Base-by-base conservation (phyloP, 2,329 filamentous ascomycete genomes). In the Epichloe sylvatica region DNA sequence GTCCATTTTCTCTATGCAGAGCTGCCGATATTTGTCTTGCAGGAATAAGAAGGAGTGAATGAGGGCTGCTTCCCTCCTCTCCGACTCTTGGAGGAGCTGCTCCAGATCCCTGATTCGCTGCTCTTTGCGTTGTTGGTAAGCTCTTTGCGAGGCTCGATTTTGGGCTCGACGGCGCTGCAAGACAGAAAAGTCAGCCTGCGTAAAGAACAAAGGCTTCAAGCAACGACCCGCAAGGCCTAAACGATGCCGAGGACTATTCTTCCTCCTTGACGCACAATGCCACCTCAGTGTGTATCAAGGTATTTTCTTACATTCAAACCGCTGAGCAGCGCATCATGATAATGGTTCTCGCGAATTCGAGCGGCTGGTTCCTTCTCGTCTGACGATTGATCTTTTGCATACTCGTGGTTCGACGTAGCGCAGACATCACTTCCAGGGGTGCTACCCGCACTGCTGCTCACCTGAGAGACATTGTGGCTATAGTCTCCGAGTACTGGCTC, bases 21-120 rank as follows among this genome's bases (percentile, higher is more conserved):
- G 41, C 23, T 33, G 41, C n/a, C 23, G 19, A 44, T 33, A 11
- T 19, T 44, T 33, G 23, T 25, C 41, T 33, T 30, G 41, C 23
- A 44, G n/a, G 41, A 44, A 25, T 1, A 33, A 44, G 25, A 30
- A 30, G 19, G 8, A 25, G 5, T 44, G 25, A 3, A 44, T 44
- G 47, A 82, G 70, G 36, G 70, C 68, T 51, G 73, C 73, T 60
- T 81, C 77, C 56, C 73, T 75, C 23, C 74, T 70, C 53, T 73
- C 72, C 47, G 78, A 65, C 19, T 75, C 71, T 43, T 63, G 64
- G 33, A 83, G 71, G 56, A 78, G 71, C 37, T 69, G 60, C 61
- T 83, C 79, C 19, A 83, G 72, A 55, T 83, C 79, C 53, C 76
- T 75, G 58, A 81, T 81, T 52, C 80, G 74, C 60, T 81, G 78